These are phyloP conservation scores for Nakaseomyces sp. DNA, from an alignment of 1,139 yeast genomes.

Conservation along the genomic window DNA sequence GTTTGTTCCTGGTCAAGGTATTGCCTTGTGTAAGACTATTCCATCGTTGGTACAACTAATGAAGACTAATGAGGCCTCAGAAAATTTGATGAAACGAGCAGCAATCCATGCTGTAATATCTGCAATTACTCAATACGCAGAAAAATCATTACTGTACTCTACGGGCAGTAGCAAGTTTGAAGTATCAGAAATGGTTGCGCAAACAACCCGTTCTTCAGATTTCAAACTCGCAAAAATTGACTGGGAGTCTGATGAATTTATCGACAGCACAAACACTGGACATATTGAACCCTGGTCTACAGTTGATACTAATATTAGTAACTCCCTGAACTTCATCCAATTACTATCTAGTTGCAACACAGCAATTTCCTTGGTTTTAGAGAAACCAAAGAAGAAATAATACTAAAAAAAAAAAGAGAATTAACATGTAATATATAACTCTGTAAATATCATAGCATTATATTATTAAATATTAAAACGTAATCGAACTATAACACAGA, in stretches of 20 bases:
- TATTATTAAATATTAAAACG: too few relatives aligned
- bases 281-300: slow-evolving; percentile 25
- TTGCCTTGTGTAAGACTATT: slow-evolving; percentile 21
- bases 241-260: neutral
- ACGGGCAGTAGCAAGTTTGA: slow-evolving; percentile 16
- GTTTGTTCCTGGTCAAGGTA: slow-evolving; percentile 23
- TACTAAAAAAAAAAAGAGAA: neutral
- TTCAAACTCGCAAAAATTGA: slow-evolving; percentile 2
- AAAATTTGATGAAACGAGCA: slow-evolving; percentile 7
- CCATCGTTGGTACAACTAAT: slow-evolving; percentile 9
- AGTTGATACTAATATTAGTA: slow-evolving; percentile 16
- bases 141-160: slow-evolving; percentile 10
- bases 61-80: neutral
- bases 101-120: slow-evolving; percentile 16
- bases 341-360: slow-evolving; percentile 20
- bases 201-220: slow-evolving; percentile 11
- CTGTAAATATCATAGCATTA: neutral
- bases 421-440: too few relatives aligned
- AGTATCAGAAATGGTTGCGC: slow-evolving; percentile 12
- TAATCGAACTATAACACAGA: too few relatives aligned
- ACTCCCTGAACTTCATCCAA: slow-evolving; percentile 15
- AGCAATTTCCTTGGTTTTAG: slow-evolving; percentile 20
- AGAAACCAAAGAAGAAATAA: slow-evolving; percentile 17
- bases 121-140: slow-evolving; percentile 5
- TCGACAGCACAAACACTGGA: slow-evolving; percentile 6